These are phyloP conservation scores for Kwoniella dendrophila DNA, from an alignment of 768 basidiomycete species.

Conservation along the genomic window DNA sequence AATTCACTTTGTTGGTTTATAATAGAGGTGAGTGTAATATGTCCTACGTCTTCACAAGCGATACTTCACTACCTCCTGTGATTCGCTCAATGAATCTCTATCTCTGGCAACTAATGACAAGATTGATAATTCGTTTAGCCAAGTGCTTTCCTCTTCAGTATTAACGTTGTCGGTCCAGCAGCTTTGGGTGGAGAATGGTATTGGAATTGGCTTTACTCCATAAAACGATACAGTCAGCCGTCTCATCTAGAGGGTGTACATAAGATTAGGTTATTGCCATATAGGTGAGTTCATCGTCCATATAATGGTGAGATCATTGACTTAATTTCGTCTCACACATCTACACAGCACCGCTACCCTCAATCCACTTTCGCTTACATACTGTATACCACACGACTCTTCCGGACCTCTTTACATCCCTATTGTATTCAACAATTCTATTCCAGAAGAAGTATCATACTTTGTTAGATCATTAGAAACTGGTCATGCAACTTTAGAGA, in stretches of 20 bases:
- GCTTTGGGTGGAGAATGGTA: constrained; percentile 40
- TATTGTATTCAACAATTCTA: constrained; percentile 85
- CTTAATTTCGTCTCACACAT: too few relatives aligned
- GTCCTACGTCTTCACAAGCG: too few relatives aligned
- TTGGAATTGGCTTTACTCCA: constrained; percentile 15
- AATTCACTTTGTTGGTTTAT: constrained; percentile 54
- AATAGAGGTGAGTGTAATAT: constrained; percentile 32
- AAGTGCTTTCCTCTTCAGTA: constrained; percentile 29
- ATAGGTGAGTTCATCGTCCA: constrained; percentile 58
- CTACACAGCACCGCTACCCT: constrained; percentile 79
- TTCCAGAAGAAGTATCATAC: constrained; percentile 71
- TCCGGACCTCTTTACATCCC: constrained; percentile 67
- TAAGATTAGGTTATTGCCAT: constrained; percentile 88
- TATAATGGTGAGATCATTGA: too few relatives aligned
- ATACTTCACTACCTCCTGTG: too few relatives aligned
- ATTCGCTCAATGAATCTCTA: too few relatives aligned
- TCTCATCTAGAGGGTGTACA: constrained; percentile 68
- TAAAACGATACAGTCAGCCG: constrained; percentile 46
- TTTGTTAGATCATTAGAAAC: constrained; percentile 68
- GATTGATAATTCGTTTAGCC: too few relatives aligned
- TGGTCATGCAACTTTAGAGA: constrained; percentile 28
- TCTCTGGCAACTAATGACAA: too few relatives aligned
- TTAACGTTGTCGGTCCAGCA: constrained; percentile 55
- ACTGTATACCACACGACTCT: constrained; percentile 68
- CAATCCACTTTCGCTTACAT: constrained; percentile 73